These are phyloP conservation scores for Ceratocystis eucalypticola DNA, from an alignment of 2,329 filamentous ascomycete species.

Conservation along the genomic window DNA sequence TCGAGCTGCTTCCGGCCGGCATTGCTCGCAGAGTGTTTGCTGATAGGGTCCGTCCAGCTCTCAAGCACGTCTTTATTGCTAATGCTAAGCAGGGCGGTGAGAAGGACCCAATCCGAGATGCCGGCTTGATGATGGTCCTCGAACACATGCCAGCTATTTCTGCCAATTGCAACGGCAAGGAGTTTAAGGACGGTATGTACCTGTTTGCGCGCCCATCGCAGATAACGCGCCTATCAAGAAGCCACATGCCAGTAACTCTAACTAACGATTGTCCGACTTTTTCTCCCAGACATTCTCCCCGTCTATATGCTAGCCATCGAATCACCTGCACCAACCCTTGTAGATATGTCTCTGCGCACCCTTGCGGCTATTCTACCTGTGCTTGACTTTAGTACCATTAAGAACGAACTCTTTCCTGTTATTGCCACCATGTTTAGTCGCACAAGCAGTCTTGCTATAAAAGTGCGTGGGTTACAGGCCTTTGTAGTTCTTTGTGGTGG, in stretches of 20 bases:
- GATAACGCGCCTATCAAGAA: no score
- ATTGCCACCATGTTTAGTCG: conserved; percentile 83
- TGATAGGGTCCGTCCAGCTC: conserved; percentile 69
- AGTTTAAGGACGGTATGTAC: conserved; percentile 76
- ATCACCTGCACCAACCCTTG: conserved; percentile 74
- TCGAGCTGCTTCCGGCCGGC: conserved; percentile 56
- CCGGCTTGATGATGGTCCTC: conserved; percentile 78
- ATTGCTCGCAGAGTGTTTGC: conserved; percentile 60
- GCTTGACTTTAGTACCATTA: conserved; percentile 91
- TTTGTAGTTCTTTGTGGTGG: conserved; percentile 85
- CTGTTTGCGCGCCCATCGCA: no score
- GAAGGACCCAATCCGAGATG: conserved; percentile 70
- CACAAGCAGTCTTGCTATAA: conserved; percentile 87
- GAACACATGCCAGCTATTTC: conserved; percentile 68
- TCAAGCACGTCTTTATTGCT: conserved; percentile 70
- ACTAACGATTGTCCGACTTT: neutral
- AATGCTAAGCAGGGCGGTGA: conserved; percentile 49
- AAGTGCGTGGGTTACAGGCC: conserved; percentile 80
- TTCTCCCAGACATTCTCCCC: conserved; percentile 60
- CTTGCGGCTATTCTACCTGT: conserved; percentile 71
- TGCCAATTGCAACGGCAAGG: conserved; percentile 72
- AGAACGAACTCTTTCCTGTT: conserved; percentile 89
- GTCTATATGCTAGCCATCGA: conserved; percentile 74
- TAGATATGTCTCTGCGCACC: conserved; percentile 71
- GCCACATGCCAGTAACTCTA: neutral